Evolutionary conservation across 495 filamentous ascomycete genomes (phyloP).

Genomic region (Aspergillus conjunctus): DNA sequence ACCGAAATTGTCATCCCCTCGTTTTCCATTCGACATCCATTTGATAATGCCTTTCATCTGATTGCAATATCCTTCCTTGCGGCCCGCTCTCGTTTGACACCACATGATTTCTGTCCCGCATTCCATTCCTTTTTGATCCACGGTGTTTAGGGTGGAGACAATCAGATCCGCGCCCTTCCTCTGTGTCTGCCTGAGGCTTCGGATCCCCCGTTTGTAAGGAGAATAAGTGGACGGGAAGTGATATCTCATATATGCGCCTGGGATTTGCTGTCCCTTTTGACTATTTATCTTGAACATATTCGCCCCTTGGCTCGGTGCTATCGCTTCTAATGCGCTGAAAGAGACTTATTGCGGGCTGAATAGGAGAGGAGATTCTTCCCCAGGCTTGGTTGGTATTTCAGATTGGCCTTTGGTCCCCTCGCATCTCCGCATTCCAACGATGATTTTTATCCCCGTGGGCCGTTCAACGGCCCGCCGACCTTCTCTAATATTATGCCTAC

Average conservation of each 20-base stretch:
- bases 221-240: not conserved
- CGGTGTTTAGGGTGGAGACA: constrained; percentile 24
- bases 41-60: not conserved
- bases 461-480: constrained; percentile 30
- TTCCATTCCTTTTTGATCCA: constrained; percentile 15
- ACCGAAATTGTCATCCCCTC: not conserved
- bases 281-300: not conserved
- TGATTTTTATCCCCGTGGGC: constrained; percentile 27
- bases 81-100: not conserved
- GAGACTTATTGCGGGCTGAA: not conserved
- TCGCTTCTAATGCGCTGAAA: not conserved
- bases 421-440: constrained; percentile 3
- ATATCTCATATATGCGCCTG: not conserved
- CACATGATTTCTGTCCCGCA: constrained; percentile 7
- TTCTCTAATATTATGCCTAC: constrained; percentile 27
- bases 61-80: not conserved
- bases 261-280: not conserved
- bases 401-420: not conserved
- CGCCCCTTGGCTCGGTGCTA: not conserved
- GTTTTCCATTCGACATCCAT: not conserved
- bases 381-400: not conserved
- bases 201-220: constrained; percentile 4
- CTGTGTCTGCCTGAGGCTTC: constrained; percentile 1
- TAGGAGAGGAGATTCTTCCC: not conserved
- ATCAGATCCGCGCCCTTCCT: constrained; percentile 23